A percentile compares a stretch with the other conserved stretches of the same genome.
phyloP scores from a whole-genome alignment of 176 grass and related monocot species.

The Bromus sterilis region DNA sequence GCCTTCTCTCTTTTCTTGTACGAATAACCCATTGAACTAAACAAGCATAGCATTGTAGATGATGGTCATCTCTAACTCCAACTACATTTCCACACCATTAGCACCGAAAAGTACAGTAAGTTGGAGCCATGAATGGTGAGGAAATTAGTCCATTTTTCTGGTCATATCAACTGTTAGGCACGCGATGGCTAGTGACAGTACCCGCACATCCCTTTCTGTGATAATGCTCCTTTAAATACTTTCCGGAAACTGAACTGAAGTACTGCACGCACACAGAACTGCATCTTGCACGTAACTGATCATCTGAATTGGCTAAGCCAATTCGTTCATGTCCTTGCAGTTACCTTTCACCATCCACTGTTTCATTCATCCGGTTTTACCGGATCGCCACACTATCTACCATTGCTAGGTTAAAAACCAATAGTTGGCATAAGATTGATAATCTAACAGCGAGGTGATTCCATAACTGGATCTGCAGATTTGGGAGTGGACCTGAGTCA shows the following conservation, averaged over 20 bases:
- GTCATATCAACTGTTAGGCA: background rate
- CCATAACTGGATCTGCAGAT: background rate
- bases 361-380: background rate
- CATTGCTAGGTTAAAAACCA: background rate
- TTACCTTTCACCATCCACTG: background rate
- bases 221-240: slow-evolving; percentile 1
- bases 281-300: slow-evolving; percentile 3
- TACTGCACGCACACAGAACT: background rate
- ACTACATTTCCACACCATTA: background rate
- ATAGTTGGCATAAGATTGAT: background rate
- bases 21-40: slow-evolving; percentile 1
- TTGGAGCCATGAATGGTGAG: background rate
- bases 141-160: background rate
- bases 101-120: background rate
- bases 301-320: background rate
- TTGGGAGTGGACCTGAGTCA: slow-evolving; percentile 19
- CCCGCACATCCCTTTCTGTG: background rate
- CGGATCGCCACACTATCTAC: background rate
- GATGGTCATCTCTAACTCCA: background rate
- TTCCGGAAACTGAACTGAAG: background rate
- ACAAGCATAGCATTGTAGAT: background rate
- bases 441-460: background rate
- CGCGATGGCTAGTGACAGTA: background rate
- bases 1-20: background rate
- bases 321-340: background rate